These are phyloP conservation scores for Russula foetens DNA, from an alignment of 768 basidiomycete genomes.

Conservation along the genomic window DNA sequence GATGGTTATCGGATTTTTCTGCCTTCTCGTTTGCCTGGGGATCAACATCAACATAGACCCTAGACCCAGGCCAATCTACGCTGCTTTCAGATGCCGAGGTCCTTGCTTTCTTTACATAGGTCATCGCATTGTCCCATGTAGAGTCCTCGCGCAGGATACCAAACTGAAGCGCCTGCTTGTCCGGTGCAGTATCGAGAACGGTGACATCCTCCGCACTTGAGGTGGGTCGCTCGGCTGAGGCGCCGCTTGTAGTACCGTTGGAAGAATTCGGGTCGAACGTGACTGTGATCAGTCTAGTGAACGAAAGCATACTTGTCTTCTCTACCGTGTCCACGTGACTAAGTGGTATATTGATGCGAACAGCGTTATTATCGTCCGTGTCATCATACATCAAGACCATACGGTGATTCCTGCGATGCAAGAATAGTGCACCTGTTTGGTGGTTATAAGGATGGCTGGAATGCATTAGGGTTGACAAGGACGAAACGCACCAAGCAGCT, in stretches of 20 bases:
- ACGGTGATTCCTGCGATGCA: constrained; percentile 37
- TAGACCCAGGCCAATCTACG: constrained; percentile 12
- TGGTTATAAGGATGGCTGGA: neutral
- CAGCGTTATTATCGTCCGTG: constrained; percentile 30
- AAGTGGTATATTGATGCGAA: constrained; percentile 42
- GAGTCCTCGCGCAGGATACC: constrained; percentile 5
- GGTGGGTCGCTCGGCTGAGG: neutral
- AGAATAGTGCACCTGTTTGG: constrained; percentile 36
- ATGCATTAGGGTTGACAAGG: neutral
- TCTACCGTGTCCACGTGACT: constrained; percentile 29
- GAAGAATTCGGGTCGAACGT: constrained; percentile 6
- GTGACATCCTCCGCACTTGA: neutral
- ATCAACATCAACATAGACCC: constrained; percentile 14
- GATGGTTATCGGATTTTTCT: neutral
- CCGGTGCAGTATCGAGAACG: neutral
- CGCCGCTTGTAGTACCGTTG: neutral
- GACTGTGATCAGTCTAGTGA: constrained; percentile 19
- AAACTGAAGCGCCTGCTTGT: constrained; percentile 17
- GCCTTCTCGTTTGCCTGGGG: neutral
- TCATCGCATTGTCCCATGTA: constrained; percentile 2
- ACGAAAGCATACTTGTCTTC: constrained; percentile 17
- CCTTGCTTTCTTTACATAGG: neutral
- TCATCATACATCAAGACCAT: constrained; percentile 27
- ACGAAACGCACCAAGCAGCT: constrained; percentile 33
- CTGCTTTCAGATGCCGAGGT: neutral